Evolutionary conservation across 2,329 filamentous ascomycete species (phyloP).

Genomic region (Aureobasidium sp.): DNA sequence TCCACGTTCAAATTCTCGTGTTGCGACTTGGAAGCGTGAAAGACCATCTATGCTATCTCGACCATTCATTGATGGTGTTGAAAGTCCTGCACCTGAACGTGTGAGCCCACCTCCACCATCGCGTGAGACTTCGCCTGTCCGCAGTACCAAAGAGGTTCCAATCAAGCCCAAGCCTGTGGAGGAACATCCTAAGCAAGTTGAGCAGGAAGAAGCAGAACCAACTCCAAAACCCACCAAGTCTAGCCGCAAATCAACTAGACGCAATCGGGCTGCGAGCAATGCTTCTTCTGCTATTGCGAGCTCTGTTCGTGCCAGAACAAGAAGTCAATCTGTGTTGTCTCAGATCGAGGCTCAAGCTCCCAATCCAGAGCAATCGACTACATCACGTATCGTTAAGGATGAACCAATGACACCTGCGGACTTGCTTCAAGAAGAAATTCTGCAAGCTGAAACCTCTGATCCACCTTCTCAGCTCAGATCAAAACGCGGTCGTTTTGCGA

Average conservation of each 20-base stretch:
- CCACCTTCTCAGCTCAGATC: constrained; percentile 21
- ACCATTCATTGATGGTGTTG: constrained; percentile 16
- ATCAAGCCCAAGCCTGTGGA: background rate
- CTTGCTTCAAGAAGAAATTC: constrained; percentile 14
- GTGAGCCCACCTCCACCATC: constrained; percentile 21
- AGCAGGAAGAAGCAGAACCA: background rate
- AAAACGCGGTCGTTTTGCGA: constrained; percentile 16
- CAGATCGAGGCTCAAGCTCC: constrained; percentile 33
- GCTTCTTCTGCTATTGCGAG: constrained; percentile 39
- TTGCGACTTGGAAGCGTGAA: constrained; percentile 21
- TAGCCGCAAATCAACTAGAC: constrained; percentile 16
- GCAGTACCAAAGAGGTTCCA: background rate
- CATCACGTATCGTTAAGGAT: constrained; percentile 34
- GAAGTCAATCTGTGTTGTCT: constrained; percentile 41
- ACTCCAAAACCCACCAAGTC: background rate
- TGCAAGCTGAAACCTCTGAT: constrained; percentile 16
- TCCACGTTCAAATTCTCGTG: background rate
- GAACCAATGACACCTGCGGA: constrained; percentile 40
- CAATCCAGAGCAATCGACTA: constrained; percentile 31
- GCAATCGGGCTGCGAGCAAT: constrained; percentile 29
- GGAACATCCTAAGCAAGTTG: background rate
- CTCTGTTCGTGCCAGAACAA: constrained; percentile 35
- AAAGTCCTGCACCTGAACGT: constrained; percentile 24
- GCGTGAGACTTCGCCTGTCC: background rate
- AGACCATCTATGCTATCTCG: constrained; percentile 19